Evolutionary conservation across 2,329 filamentous ascomycete genomes (phyloP).

Genomic region (Ploettnerulaceae sp.): DNA sequence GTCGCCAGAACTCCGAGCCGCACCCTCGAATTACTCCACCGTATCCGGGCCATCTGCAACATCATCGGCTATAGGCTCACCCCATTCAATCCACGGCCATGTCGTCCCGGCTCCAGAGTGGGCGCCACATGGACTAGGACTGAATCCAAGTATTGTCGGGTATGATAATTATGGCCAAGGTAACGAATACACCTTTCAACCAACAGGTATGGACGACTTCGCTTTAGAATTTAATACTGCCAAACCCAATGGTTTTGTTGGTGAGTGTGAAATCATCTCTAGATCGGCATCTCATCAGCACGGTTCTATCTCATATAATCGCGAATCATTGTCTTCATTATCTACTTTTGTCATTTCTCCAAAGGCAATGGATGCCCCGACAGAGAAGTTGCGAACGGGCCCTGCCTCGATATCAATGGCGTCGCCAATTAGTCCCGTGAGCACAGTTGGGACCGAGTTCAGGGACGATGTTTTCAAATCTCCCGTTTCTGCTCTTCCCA

Average conservation of each 20-base stretch:
- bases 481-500: constrained; percentile 35
- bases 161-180: constrained; percentile 28
- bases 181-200: constrained; percentile 30
- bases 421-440: constrained; percentile 30
- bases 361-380: constrained; percentile 22
- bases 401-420: constrained; percentile 18
- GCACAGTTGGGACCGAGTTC: constrained; percentile 18
- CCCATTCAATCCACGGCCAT: constrained; percentile 31
- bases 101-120: constrained; percentile 30
- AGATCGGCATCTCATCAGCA: constrained; percentile 33
- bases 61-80: constrained; percentile 34
- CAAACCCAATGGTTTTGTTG: constrained; percentile 41
- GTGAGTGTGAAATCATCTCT: constrained; percentile 40
- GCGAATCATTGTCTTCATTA: constrained; percentile 27
- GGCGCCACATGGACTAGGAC: constrained; percentile 28
- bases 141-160: constrained; percentile 32
- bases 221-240: constrained; percentile 36
- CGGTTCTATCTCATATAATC: constrained; percentile 25
- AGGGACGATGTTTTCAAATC: constrained; percentile 33
- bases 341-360: constrained; percentile 29
- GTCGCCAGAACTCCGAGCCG: constrained; percentile 30
- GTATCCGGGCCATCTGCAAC: constrained; percentile 32
- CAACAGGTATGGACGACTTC: constrained; percentile 35
- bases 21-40: constrained; percentile 33
- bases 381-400: constrained; percentile 1